Base-by-base conservation (phyloP, 78 protist genomes). In the Dictyostelium discoideum region DNA sequence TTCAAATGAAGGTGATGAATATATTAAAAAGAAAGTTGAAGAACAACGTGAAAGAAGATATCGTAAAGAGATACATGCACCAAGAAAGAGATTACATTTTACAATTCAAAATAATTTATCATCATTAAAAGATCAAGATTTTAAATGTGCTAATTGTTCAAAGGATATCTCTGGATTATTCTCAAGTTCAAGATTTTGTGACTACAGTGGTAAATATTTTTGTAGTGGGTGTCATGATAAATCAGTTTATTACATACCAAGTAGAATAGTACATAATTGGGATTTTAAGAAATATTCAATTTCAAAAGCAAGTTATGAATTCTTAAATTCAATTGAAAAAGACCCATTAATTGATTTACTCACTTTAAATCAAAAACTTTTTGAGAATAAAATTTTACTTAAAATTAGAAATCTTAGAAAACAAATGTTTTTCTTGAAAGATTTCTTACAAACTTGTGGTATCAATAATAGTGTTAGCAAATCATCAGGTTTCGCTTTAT, bases 371-470 rank as follows among this genome's bases (percentile, higher is more conserved):
- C 74, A 86, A 2, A 24, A 24, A 14, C 73, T 89, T 8, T 89
- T 78, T 60, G 74, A 86, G 50, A 79, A 89, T 67, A 14, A 32
- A 32, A 57, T 16, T 2, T n/a, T 89, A 24, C n/a, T 89, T 5
- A n/a, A 80, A 10, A 89, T 89, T 63, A 37, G 94, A 16, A 89
- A 81, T 32, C 57, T 89, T 3, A 8, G 94, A 22, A 81, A 84
- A 44, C 94, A 89, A 57, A 89, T 89, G 94, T 89, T n/a, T 50
- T 37, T 18, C 37, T 46, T 89, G 24, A 89, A 89, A 14, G 94
- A 89, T 84, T 89, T 89, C 40, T 29, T 87, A 5, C n/a, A 26
- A 10, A 73, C 93, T 10, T 88, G 94, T 32, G 57, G 78, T 6
- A 22, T 5, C 73, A 63, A 22, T 22, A 63, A 63, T 63, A 3